Evolutionary conservation across 2,329 filamentous ascomycete genomes (phyloP).

Genomic region (Microcyclosporella mali): DNA sequence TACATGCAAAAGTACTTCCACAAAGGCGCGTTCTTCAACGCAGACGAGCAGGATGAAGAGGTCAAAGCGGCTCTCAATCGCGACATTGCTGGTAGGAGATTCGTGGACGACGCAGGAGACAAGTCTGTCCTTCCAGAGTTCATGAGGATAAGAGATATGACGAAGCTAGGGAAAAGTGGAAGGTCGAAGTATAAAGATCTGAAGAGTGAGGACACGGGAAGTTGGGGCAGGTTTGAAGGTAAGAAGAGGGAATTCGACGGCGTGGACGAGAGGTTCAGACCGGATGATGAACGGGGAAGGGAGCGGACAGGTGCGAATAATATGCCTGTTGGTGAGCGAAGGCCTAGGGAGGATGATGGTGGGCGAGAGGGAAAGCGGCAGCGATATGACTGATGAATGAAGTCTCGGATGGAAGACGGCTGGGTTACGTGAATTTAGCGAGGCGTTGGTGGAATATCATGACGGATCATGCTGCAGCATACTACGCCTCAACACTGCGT

Average conservation of each 20-base stretch:
- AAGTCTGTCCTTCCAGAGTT: conserved; percentile 81
- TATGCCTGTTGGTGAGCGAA: conserved; percentile 60
- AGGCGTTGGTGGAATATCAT: conserved; percentile 11
- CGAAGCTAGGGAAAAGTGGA: conserved; percentile 86
- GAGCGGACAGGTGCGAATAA: conserved; percentile 62
- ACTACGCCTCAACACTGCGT: conserved; percentile 10
- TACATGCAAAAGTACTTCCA: conserved; percentile 97
- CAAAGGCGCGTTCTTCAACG: conserved; percentile 91
- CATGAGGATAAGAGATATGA: conserved; percentile 88
- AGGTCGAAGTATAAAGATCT: conserved; percentile 86
- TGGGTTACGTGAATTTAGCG: conserved; percentile 8
- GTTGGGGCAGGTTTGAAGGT: conserved; percentile 64
- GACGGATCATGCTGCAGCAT: neutral
- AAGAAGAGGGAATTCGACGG: conserved; percentile 39
- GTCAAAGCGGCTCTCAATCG: conserved; percentile 72
- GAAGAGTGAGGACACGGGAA: conserved; percentile 81
- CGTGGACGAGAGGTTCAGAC: conserved; percentile 61
- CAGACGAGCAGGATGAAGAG: conserved; percentile 56
- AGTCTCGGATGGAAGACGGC: neutral
- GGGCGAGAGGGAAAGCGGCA: conserved; percentile 41
- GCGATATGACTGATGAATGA: conserved; percentile 37
- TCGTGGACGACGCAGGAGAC: conserved; percentile 76
- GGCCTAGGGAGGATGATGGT: conserved; percentile 37
- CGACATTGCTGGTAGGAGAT: conserved; percentile 78
- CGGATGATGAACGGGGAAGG: conserved; percentile 51